A percentile compares a stretch with the other conserved stretches of the same genome.
phyloP scores from a whole-genome alignment of 2,329 filamentous ascomycete species.

The Cladophialophora chaetospira region DNA sequence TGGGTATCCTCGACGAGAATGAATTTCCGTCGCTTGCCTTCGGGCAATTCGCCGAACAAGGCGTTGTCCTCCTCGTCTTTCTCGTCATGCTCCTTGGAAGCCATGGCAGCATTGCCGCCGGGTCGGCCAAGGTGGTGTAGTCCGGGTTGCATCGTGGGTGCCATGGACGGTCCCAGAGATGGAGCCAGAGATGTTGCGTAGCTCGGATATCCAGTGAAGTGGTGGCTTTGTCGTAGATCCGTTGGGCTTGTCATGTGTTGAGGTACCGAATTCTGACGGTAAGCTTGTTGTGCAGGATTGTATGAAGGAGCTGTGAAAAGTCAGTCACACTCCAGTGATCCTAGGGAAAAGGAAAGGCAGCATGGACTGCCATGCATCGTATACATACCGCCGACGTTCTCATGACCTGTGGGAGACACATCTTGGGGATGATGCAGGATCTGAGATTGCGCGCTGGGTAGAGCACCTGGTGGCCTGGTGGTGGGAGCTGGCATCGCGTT shows the following conservation, averaged over 20 bases:
- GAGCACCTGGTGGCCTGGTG: conserved; percentile 50
- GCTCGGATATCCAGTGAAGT: conserved; percentile 70
- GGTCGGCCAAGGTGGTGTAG: conserved; percentile 46
- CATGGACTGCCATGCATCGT: conserved; percentile 44
- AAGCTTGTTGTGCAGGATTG: conserved; percentile 28
- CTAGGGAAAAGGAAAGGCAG: background rate
- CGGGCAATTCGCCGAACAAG: conserved; percentile 84
- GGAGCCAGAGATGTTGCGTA: conserved; percentile 62
- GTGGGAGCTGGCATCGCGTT: conserved; percentile 58
- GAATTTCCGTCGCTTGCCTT: conserved; percentile 91
- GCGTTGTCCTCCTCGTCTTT: conserved; percentile 60
- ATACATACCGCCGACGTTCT: conserved; percentile 97
- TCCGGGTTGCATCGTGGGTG: conserved; percentile 63
- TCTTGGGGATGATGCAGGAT: conserved; percentile 76
- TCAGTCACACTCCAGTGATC: conserved; percentile 4
- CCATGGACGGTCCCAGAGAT: conserved; percentile 66
- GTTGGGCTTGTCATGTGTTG: conserved; percentile 49
- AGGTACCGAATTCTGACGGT: conserved; percentile 26
- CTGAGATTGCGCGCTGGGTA: conserved; percentile 68
- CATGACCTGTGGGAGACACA: conserved; percentile 57
- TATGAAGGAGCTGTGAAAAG: conserved; percentile 28
- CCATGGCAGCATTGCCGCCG: conserved; percentile 32
- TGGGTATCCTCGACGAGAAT: conserved; percentile 91
- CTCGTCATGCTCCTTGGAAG: conserved; percentile 30
- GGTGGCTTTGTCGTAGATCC: conserved; percentile 72